Evolutionary conservation across 1,284 basidiomycete genomes (phyloP), one percentile per base, ranked within the genome.

Genomic region (Cronartium quercuum): DNA sequence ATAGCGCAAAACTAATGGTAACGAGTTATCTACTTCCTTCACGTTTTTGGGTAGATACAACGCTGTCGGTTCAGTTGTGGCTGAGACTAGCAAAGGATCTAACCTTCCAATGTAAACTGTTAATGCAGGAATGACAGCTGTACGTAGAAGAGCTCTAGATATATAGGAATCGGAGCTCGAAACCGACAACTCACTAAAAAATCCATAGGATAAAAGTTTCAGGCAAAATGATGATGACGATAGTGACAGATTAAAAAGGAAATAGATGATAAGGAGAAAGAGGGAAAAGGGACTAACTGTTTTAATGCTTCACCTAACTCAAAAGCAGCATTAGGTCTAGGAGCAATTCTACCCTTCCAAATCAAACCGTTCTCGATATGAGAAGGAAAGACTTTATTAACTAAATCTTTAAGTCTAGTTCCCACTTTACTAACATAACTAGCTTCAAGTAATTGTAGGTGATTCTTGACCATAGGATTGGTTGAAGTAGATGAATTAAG

Each of bases 351-450:
- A 2, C 61, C 69, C 38, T 47, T 71, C 58, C 69, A 71, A 18
- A 29, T 62, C 12, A 64, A 47, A 29, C 69, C 47, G 40, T 71
- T 71, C 37, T 71, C 69, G 41, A 65, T 21, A 12, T 42, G 41
- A 2, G 69, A 71, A 4, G 69, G 69, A 40, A 71, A 71, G 47
- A 71, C 69, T 63, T 71, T 61, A 21, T 64, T 62, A 15, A 71
- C 63, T 40, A 71, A 62, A 42, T 65, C 62, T 13, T 51, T 60
- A 29, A 71, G 42, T 63, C 69, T 60, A 71, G 69, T 65, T 2
- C 61, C 69, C 18, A 71, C 69, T 63, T 71, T 71, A 21, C 69
- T 71, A 15, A 71, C 62, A 55, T 71, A 71, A 34, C 69, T 71
- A 55, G 69, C 69, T 57, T 71, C 69, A 1, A 71, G 37, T 71